These are phyloP conservation scores for Pleurotus sapidus DNA, from an alignment of 768 basidiomycete genomes.

Conservation along the genomic window DNA sequence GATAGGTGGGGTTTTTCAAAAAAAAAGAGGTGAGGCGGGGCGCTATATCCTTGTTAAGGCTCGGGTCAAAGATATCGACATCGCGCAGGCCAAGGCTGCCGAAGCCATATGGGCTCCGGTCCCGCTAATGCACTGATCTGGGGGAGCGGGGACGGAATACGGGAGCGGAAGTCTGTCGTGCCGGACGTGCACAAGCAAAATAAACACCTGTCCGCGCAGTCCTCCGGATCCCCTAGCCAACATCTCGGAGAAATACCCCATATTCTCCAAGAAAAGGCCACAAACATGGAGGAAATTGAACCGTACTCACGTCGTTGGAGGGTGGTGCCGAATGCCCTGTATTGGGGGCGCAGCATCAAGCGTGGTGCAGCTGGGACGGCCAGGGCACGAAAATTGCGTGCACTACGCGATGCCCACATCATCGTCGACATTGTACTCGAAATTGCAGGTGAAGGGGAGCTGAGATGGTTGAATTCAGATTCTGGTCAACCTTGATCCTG, in stretches of 20 bases:
- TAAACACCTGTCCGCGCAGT: neutral
- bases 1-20: neutral
- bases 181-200: neutral
- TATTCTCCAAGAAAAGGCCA: neutral
- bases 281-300: neutral
- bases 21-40: too few relatives aligned
- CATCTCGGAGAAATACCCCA: neutral
- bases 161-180: constrained; percentile 1
- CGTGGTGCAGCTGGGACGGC: neutral
- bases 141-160: constrained; percentile 1
- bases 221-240: neutral
- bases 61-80: too few relatives aligned
- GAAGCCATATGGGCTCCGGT: too few relatives aligned
- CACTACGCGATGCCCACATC: constrained; percentile 4
- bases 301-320: constrained; percentile 3
- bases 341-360: constrained; percentile 4
- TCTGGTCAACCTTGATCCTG: neutral
- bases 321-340: constrained; percentile 8
- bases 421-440: constrained; percentile 4
- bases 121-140: neutral
- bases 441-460: neutral
- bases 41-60: neutral
- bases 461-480: neutral
- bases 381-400: neutral
- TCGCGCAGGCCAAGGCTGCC: too few relatives aligned